Base-by-base conservation (phyloP, 73 alveolate species). In the Stentor coeruleus region DNA sequence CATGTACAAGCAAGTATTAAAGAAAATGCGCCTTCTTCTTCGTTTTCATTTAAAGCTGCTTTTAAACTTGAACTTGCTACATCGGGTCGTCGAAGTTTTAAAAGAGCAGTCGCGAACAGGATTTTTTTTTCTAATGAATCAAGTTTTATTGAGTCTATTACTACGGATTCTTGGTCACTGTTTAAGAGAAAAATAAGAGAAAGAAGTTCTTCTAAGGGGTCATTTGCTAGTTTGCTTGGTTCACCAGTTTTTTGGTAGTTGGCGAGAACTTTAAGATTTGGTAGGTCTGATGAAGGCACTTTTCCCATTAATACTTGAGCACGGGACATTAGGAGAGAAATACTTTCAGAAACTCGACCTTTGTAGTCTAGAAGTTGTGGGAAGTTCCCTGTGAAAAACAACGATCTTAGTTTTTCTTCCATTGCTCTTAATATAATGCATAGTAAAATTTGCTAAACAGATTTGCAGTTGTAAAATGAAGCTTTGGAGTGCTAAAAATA, bases 321-420 rank as follows among this genome's bases (percentile, higher is more conserved):
- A 20, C 40, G 37, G 37, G n/a, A 66, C 11, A 20, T 20, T 28
- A 66, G 79, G 2, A 66, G 79, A 0, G 36, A 37, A 28, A 31
- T 20, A 15, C 15, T 28, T 28, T 20, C 79, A 28, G 40, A 26
- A 14, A 28, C 33, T 26, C 39, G n/a, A 15, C 40, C 79, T 2
- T 37, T 26, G 33, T 20, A 66, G 36, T 66, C 42, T 28, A 66
- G n/a, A 66, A 66, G 40, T 14, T 26, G n/a, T 66, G n/a, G 11
- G 33, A 28, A 66, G 79, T 66, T 66, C n/a, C 79, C 79, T 66
- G 79, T 66, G 79, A 66, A 66, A 66, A 66, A 66, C 33, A 20
- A 31, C 14, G 40, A 20, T 15, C 79, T 20, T 28, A 66, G 79
- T 33, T 66, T 66, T 20, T 33, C 79, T 66, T 66, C 79, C 79